phyloP scores from a whole-genome alignment of 257 asterid species.

The Jacaranda mimosifolia region DNA sequence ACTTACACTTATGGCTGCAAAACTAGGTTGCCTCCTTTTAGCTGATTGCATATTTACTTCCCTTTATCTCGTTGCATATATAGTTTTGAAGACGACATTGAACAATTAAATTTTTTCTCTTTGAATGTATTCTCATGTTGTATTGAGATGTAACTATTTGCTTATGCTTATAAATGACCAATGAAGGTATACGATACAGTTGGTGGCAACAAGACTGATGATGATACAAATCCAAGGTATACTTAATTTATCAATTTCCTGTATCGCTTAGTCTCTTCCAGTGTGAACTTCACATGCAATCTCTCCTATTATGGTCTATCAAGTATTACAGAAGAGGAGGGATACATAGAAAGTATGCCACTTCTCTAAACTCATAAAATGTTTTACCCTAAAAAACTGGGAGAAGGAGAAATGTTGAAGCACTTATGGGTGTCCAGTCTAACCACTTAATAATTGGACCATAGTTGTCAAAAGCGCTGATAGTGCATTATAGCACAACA shows the following conservation, averaged over 20 bases:
- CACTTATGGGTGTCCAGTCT: neutral
- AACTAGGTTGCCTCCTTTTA: conserved; percentile 4
- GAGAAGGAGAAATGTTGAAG: neutral
- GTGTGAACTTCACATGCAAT: conserved; percentile 24
- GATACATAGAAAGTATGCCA: conserved; percentile 9
- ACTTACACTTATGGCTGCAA: conserved; percentile 16
- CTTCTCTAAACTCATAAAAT: neutral
- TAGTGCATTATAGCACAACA: too few species aligned
- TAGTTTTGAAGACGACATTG: conserved; percentile 4
- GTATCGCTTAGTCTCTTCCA: conserved; percentile 30
- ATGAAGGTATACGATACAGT: conserved; percentile 92
- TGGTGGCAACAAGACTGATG: conserved; percentile 86
- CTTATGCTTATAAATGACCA: conserved; percentile 42
- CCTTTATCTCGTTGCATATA: conserved; percentile 10
- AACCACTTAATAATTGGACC: too few species aligned
- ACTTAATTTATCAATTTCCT: conserved; percentile 30
- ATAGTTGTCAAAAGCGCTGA: too few species aligned
- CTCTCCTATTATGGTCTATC: conserved; percentile 17
- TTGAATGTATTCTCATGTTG: conserved; percentile 25
- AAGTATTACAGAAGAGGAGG: conserved; percentile 20
- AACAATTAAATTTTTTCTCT: conserved; percentile 15
- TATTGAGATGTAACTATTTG: conserved; percentile 21
- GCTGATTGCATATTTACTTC: conserved; percentile 1
- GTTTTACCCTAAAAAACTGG: conserved; percentile 16
- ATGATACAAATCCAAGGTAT: conserved; percentile 77